Base-by-base conservation (phyloP, 1,284 basidiomycete genomes). In the Irpex sp. region DNA sequence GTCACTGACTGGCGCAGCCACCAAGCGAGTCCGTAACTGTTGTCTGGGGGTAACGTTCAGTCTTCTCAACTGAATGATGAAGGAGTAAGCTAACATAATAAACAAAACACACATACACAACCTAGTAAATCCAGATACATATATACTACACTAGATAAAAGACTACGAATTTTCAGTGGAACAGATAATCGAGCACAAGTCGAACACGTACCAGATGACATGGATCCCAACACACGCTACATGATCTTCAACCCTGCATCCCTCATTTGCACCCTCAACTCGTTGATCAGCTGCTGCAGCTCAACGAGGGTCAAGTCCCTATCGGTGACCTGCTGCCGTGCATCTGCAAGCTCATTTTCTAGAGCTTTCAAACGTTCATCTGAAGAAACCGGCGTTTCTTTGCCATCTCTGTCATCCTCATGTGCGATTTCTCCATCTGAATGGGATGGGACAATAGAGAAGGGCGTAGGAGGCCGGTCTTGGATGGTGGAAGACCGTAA, bases 281-380 rank as follows among this genome's bases (percentile, higher is more conserved):
- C 61, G 2, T 65, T 67, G 1, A 71, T 65, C 48, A 71, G 47
- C 21, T 31, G 59, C 26, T 69, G 66, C 7, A 76, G 62, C 47
- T 71, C 66, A 4, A 63, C 60, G 37, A 74, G 63, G 60, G 62
- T 69, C 40, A 62, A 66, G 52, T 75, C 69, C 37, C 65, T 65
- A 7, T 66, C 66, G 19, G 65, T 64, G 13, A 73, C 61, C 31
- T 66, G 66, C 36, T 61, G 37, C n/a, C 66, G 63, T 38, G 70
- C 69, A 17, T 60, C 52, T 26, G 49, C 57, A 13, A 76, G 65
- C 36, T 73, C 71, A 21, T 60, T 67, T 60, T 70, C 68, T n/a
- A 74, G 64, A 7, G 59, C 52, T 17, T 69, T 67, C 36, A 75
- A 44, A 52, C 70, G 57, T 44, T 59, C 48, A 9, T 31, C 19